Base-by-base conservation (phyloP, 805 yeast genomes). In the Starmera quercuum region DNA sequence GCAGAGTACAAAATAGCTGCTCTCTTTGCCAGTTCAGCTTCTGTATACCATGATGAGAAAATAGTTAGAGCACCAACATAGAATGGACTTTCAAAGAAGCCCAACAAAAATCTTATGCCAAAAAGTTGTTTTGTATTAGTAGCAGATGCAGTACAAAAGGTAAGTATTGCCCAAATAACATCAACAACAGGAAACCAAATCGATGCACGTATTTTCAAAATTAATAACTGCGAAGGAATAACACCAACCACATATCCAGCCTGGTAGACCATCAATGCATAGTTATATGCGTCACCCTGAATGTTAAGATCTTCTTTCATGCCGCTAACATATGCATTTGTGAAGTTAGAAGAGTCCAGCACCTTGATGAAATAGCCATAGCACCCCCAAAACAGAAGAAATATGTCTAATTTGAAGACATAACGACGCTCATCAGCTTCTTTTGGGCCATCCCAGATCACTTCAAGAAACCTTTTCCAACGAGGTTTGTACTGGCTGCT, bases 321-420 rank as follows among this genome's bases (percentile, higher is more conserved):
- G 9, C 81, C 78, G 16, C 75, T 66, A 26, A 73, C 75, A 44
- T 76, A 78, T 2, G 83, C 84, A 45, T 78, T 75, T 22, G 32
- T 22, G 13, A 30, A 30, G 13, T 30, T 30, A n/a, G 21, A 16
- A 4, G 20, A 11, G 18, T 30, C 32, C 2, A 30, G n/a, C 12
- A 20, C 16, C n/a, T 22, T 22, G 16, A 30, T 19, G 14, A 30
- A 30, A 16, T 30, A 30, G 6, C 27, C 27, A 30, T 19, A 30
- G 18, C 27, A 22, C 6, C 32, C 32, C 32, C 32, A 30, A 8
- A 21, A 13, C 4, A 30, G 8, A 7, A 30, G 18, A n/a, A 30
- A 30, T 4, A 30, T 12, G 18, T 30, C 32, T 3, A 30, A 16
- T 30, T 23, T 30, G n/a, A 14, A 12, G 2, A 30, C 26, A 23